Base-by-base conservation (phyloP, 768 basidiomycete species). In the Lentinula sp. region DNA sequence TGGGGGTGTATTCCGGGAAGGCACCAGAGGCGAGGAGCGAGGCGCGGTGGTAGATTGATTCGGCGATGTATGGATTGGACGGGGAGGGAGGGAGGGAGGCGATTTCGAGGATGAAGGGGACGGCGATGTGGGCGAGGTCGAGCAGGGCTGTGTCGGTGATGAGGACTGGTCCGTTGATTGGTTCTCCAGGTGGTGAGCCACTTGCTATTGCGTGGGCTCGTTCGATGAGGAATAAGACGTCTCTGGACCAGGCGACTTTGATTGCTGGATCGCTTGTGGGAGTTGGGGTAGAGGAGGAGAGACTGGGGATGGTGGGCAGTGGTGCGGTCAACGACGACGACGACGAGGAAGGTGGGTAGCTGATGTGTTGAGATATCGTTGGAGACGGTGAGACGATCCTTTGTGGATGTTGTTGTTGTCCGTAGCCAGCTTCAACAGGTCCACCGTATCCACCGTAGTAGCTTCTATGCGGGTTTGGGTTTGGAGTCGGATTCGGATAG, bases 191-290 rank as follows among this genome's bases (percentile, higher is more conserved):
- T 4, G 79, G 66, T 12, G 64, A 54, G 0, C 74, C 69, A 6
- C 69, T 52, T 23, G 65, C 61, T 39, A 71, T 62, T 16, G 69
- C 63, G 53, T 78, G 75, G 1, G 79, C 74, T 57, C 85, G 81
- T 57, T 95, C 90, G 59, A 91, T 84, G 61, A 95, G 84, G 66
- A 85, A 83, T 61, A 95, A 72, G 60, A 95, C 90, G 64, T 96
- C 93, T 53, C 91, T 80, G 15, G 85, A 84, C 93, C 94, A 98
- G 32, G 81, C 77, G 5, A 96, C 71, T 66, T 86, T 85, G 46
- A 85, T 78, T 0, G 74, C 69, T 2, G 88, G 87, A 65, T 86
- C 85, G 61, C 82, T 81, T 42, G 68, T 68, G 1, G 86, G 81
- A 1, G 77, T 72, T 57, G 87, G 85, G 23, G 90, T 68, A 0